Conservation (phyloP, 768 basidiomycete genomes). For the Hemileccinum impolitum region DNA sequence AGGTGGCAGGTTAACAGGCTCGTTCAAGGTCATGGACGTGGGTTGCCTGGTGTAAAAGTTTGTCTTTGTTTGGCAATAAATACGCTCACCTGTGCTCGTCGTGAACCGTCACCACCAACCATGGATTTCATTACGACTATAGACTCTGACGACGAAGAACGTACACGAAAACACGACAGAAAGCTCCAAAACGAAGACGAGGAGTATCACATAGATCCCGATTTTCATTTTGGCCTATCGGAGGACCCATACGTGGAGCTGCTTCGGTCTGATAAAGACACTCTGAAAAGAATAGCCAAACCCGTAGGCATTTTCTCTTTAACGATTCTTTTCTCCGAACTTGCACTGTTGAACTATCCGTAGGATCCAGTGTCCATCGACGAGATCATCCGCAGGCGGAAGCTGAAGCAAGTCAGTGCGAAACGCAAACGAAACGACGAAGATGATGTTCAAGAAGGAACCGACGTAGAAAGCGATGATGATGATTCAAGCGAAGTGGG, state of each 20-base stretch:
- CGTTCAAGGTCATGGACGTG: constrained; percentile 12
- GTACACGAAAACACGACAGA: constrained; percentile 17
- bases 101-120: constrained; percentile 4
- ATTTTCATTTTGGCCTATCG: constrained; percentile 76
- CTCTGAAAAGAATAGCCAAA: constrained; percentile 60
- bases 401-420: constrained; percentile 36
- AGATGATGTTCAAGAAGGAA: constrained; percentile 36
- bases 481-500: constrained; percentile 2
- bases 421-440: constrained; percentile 60
- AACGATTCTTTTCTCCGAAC: neutral
- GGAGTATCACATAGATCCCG: constrained; percentile 68
- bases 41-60: too few relatives aligned
- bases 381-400: constrained; percentile 83
- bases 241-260: constrained; percentile 68
- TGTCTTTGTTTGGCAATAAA: constrained; percentile 15
- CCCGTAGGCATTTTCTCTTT: constrained; percentile 42
- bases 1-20: constrained; percentile 26
- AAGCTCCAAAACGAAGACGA: constrained; percentile 39
- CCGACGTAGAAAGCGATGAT: constrained; percentile 27
- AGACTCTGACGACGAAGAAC: constrained; percentile 73
- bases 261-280: constrained; percentile 45
- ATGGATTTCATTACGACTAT: constrained; percentile 80
- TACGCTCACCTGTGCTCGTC: too few relatives aligned
- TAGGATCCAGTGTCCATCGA: constrained; percentile 84
- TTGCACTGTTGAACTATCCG: constrained; percentile 6